Evolutionary conservation across 176 grass and related monocot species (phyloP), one percentile per base, ranked within the genome.

Genomic region (Oryza meridionalis): DNA sequence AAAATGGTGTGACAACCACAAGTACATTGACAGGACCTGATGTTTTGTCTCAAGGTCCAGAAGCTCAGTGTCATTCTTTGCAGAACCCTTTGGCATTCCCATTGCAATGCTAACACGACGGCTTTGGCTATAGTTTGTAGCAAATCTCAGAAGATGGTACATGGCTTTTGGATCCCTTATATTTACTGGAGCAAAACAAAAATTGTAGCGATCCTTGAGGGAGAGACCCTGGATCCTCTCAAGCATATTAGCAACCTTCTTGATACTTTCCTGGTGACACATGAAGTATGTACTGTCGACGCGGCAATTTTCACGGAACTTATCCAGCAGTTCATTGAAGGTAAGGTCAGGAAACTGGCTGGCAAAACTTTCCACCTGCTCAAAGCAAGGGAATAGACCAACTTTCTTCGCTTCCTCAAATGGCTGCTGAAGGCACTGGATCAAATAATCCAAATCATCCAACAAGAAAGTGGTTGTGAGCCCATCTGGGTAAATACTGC

Each of bases 41-140:
- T 98, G 96, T 78, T 98, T 98, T 38, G 96, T 92, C 87, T 98
- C 96, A 19, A 98, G 93, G 77, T 98, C 93, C 67, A 98, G 89
- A 38, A 98, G 82, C 80, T 98, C 96, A 58, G 87, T 84, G 78
- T 98, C 96, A n/a, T 98, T 95, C 80, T 33, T 91, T 19, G 96
- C 96, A 68, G 96, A 98, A 65, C 85, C 68, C 32, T 75, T 91
- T 15, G 96, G 96, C 85, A 98, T 80, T 81, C 96, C 96, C 93
- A 98, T 93, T 11, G 96, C 90, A 50, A 98, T 95, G 81, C 82
- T 81, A 72, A 98, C 96, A 35, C 86, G 91, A 11, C 83, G 87
- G 68, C 87, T 92, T 71, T 95, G 84, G 69, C 87, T 90, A 69
- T 95, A 98, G 62, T 90, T 86, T 47, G 82, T 89, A 27, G 96